Evolutionary conservation across 2,329 filamentous ascomycete species (phyloP).

Genomic region (Pleurostoma richardsiae): DNA sequence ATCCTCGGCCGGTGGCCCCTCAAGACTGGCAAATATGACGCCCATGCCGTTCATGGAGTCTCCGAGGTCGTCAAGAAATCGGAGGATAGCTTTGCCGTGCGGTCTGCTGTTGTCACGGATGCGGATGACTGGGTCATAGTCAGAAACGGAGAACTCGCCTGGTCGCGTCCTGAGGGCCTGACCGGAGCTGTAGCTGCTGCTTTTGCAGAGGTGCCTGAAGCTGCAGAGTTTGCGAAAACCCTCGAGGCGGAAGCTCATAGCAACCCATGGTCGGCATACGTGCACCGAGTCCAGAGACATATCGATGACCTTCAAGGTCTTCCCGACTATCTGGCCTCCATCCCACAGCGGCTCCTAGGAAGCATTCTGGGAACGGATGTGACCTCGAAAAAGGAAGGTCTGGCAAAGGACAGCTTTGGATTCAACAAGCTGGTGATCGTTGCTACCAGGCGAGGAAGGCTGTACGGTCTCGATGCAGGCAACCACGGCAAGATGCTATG

Average conservation of each 20-base stretch:
- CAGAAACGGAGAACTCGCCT: slow-evolving; percentile 74
- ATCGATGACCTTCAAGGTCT: slow-evolving; percentile 71
- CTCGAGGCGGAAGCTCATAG: slow-evolving; percentile 83
- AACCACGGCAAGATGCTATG: slow-evolving; percentile 71
- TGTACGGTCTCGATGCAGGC: slow-evolving; percentile 76
- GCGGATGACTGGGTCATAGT: slow-evolving; percentile 76
- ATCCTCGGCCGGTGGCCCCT: slow-evolving; percentile 70
- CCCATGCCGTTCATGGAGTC: slow-evolving; percentile 59
- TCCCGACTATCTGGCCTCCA: slow-evolving; percentile 63
- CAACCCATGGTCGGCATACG: slow-evolving; percentile 74
- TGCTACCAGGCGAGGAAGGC: slow-evolving; percentile 71
- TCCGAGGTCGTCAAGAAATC: slow-evolving; percentile 78
- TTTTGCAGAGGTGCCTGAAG: slow-evolving; percentile 72
- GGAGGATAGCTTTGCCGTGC: slow-evolving; percentile 65
- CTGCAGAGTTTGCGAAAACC: slow-evolving; percentile 71
- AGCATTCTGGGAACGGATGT: slow-evolving; percentile 57
- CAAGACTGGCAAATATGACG: slow-evolving; percentile 33
- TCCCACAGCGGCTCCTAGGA: slow-evolving; percentile 65
- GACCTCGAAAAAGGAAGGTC: slow-evolving; percentile 32
- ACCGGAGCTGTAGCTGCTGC: slow-evolving; percentile 73
- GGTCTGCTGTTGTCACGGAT: slow-evolving; percentile 65
- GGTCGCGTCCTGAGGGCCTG: slow-evolving; percentile 78
- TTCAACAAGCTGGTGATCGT: slow-evolving; percentile 82
- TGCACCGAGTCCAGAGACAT: slow-evolving; percentile 82
- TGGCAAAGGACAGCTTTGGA: slow-evolving; percentile 73